Conservation (phyloP, 768 basidiomycete genomes). For the Tulasnella sp. region DNA sequence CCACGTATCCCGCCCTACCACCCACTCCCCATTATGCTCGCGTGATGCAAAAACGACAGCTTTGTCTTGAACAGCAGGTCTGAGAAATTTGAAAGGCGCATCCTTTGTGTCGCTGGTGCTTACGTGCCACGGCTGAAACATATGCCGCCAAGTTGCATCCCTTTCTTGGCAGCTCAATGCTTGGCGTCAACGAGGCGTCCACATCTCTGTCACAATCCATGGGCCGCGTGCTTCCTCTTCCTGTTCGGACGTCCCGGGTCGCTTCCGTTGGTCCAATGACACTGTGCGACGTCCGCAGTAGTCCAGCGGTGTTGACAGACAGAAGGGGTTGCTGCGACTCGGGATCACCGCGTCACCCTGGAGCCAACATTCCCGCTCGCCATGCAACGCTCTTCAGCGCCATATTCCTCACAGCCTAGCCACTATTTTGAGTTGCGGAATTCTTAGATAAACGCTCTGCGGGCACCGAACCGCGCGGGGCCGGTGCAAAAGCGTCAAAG, state of each 20-base stretch:
- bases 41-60: background rate
- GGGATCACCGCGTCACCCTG: background rate
- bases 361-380: background rate
- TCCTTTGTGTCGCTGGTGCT: background rate
- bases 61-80: background rate
- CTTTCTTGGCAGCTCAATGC: background rate
- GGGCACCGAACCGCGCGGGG: background rate
- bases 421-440: background rate
- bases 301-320: background rate
- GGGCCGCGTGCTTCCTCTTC: constrained; percentile 1
- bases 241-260: background rate
- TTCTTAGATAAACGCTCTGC: background rate
- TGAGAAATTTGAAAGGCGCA: background rate
- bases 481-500: background rate
- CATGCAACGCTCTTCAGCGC: constrained; percentile 5
- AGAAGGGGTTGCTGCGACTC: background rate
- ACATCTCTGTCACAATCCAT: background rate
- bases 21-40: background rate
- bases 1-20: background rate
- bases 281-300: constrained; percentile 4
- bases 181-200: background rate
- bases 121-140: constrained; percentile 3
- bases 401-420: background rate
- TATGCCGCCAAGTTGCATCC: background rate
- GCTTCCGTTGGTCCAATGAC: background rate